These are phyloP conservation scores for Tricholoma hemisulphureum DNA, from an alignment of 768 basidiomycete species.

Conservation along the genomic window DNA sequence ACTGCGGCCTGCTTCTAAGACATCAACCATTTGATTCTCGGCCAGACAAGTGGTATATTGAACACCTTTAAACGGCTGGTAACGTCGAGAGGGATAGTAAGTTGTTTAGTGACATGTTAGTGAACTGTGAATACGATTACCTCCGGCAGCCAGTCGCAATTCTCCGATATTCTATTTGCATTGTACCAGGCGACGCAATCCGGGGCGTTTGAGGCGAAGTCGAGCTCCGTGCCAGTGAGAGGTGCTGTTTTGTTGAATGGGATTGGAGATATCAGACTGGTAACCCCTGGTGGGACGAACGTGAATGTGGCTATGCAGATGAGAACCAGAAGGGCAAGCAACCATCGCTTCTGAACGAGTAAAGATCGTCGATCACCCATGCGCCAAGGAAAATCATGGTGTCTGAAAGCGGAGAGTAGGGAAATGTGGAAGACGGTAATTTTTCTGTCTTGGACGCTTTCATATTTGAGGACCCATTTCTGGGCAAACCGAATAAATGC, in stretches of 20 bases:
- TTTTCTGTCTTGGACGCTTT: neutral
- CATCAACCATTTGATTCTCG: conserved; percentile 22
- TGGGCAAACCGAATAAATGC: neutral
- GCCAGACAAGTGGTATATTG: conserved; percentile 19
- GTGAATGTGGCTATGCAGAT: neutral
- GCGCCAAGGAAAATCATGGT: neutral
- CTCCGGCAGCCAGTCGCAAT: neutral
- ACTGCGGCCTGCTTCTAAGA: conserved; percentile 21
- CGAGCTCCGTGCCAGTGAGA: conserved; percentile 17
- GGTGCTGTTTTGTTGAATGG: conserved; percentile 6
- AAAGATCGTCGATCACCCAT: neutral
- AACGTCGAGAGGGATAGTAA: too few species aligned
- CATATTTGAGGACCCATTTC: neutral
- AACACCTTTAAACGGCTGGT: too few species aligned
- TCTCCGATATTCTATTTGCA: conserved; percentile 1
- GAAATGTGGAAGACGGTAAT: neutral
- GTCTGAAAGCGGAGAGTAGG: neutral
- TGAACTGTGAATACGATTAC: neutral
- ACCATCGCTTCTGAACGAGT: neutral
- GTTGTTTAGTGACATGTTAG: too few species aligned
- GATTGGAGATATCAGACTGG: conserved; percentile 1
- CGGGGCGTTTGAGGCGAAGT: conserved; percentile 16
- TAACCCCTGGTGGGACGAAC: neutral
- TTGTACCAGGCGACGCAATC: conserved; percentile 16
- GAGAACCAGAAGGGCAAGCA: neutral